Evolutionary conservation across 2,329 filamentous ascomycete species (phyloP).

Genomic region (Monosporascus ibericus): DNA sequence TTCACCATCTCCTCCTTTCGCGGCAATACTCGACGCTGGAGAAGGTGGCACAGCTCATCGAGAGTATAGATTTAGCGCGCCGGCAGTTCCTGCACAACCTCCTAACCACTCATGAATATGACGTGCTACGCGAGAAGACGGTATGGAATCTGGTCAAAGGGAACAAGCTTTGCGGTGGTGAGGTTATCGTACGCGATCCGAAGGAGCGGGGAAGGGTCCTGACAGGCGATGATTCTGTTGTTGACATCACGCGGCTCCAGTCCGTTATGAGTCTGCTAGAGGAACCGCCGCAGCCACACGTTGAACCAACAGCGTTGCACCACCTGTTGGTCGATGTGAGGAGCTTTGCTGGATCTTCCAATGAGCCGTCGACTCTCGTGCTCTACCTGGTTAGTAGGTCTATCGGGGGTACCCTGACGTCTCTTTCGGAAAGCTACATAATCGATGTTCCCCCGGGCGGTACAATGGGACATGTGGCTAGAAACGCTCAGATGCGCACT

Average conservation of each 20-base stretch:
- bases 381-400: constrained; percentile 72
- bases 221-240: constrained; percentile 87
- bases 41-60: constrained; percentile 72
- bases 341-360: constrained; percentile 69
- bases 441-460: constrained; percentile 73
- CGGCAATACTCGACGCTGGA: constrained; percentile 78
- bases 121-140: constrained; percentile 74
- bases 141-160: constrained; percentile 93
- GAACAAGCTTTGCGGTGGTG: constrained; percentile 89
- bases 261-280: constrained; percentile 94
- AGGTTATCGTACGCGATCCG: constrained; percentile 92
- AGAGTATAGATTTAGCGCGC: constrained; percentile 75
- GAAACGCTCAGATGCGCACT: constrained; percentile 68
- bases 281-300: constrained; percentile 62
- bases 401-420: constrained; percentile 54
- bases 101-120: constrained; percentile 78
- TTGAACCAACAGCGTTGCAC: constrained; percentile 68
- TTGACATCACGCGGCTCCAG: constrained; percentile 85
- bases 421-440: constrained; percentile 76
- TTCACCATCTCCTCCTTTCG: constrained; percentile 83
- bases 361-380: constrained; percentile 69
- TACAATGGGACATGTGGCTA: constrained; percentile 57
- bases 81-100: constrained; percentile 93
- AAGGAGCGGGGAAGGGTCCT: constrained; percentile 75
- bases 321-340: constrained; percentile 81